Conservation (phyloP, 108 stramenopile genomes). For the Fragilariopsis cylindrus region DNA sequence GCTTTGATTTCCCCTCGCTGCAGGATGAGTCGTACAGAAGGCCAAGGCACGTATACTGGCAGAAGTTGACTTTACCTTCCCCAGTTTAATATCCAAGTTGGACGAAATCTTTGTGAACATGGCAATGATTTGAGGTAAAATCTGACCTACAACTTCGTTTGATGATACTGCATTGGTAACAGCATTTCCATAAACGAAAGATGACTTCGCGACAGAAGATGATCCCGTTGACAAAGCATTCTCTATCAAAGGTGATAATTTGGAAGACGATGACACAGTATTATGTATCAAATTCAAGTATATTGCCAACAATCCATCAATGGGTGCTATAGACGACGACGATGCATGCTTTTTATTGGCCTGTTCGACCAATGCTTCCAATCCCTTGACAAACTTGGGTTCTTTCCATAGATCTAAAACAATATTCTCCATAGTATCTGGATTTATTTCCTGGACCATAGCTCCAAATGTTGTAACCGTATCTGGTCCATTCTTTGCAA, state of each 20-base stretch:
- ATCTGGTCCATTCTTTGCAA: slow-evolving; percentile 51
- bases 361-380: slow-evolving; percentile 57
- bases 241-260: slow-evolving; percentile 37
- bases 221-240: slow-evolving; percentile 59
- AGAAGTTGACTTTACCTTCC: slow-evolving; percentile 30
- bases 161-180: slow-evolving; percentile 48
- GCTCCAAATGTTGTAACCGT: slow-evolving; percentile 21
- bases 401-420: slow-evolving; percentile 54
- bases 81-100: slow-evolving; percentile 27
- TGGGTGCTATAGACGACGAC: slow-evolving; percentile 54
- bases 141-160: slow-evolving; percentile 47
- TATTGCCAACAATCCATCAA: slow-evolving; percentile 64
- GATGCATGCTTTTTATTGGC: slow-evolving; percentile 65
- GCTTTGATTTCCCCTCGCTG: slow-evolving; percentile 10
- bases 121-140: slow-evolving; percentile 65
- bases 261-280: slow-evolving; percentile 28
- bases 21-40: slow-evolving; percentile 56
- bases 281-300: slow-evolving; percentile 52
- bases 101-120: slow-evolving; percentile 50
- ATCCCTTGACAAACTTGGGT: slow-evolving; percentile 38
- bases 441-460: slow-evolving; percentile 33
- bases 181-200: slow-evolving; percentile 49
- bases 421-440: slow-evolving; percentile 45
- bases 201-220: slow-evolving; percentile 42
- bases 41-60: slow-evolving; percentile 54